Base-by-base conservation (phyloP, 1,139 yeast species). In the Kluyveromyces sp. region DNA sequence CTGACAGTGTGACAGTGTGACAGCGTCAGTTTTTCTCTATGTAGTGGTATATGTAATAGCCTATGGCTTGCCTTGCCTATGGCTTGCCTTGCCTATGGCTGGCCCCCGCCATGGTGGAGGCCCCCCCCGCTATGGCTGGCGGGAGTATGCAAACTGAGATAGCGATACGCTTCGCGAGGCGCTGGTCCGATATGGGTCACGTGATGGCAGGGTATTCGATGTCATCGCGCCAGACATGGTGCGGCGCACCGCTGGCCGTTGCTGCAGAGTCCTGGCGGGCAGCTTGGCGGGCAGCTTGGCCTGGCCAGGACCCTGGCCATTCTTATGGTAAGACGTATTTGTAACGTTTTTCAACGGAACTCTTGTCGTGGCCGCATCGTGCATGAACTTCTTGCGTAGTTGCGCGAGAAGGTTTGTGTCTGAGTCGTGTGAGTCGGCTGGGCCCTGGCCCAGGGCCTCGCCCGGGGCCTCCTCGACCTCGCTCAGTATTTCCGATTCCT, bases 401-500 rank as follows among this genome's bases (percentile, higher is more conserved):
- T 31, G 41, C 3, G 48, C 48, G 21, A 41, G 44, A 7, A 36
- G 44, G 32, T 25, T 37, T 34, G 33, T 41, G 47, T 36, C 45
- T 37, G 28, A 37, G 44, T 7, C 26, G 34, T 21, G 34, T 27
- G 34, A 33, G 26, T 7, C 7, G 15, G 30, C 27, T 46, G 8
- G 21, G 7, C 15, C 34, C 34, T 33, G 21, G 8, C 2, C 5
- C 15, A 2, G 36, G 15, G 41, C 39, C 21, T 42, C 32, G 4
- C 41, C 5, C 1, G 25, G 8, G 8, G 33, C 42, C 31, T 50
- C 53, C 5, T 53, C 56, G 7, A 53, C 43, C 34, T 53, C 57
- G 41, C 54, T 51, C 28, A 53, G 45, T 10, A 51, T 45, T 39
- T 52, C 55, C 27, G 52, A 49, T 28, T 46, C 48, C 28, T 46